Percentiles rank a stretch among this genome's conserved stretches.
Evolutionary conservation across 495 filamentous ascomycete species (phyloP).

Genomic region (Pyrenula massariospora): DNA sequence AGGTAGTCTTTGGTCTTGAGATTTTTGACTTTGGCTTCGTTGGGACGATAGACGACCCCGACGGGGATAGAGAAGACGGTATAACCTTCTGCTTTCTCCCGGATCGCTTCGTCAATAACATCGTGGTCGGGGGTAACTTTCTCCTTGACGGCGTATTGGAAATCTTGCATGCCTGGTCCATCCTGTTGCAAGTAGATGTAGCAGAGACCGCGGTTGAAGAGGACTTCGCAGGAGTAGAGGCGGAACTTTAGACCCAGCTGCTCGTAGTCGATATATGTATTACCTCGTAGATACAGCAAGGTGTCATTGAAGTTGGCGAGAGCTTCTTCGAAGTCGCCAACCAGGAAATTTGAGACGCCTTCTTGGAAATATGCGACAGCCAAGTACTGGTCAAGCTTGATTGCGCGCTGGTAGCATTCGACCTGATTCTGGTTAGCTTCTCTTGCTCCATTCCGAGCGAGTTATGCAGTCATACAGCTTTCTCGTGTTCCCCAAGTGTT

Average conservation of each 20-base stretch:
- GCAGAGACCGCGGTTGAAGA: conserved; percentile 96
- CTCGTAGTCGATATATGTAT: conserved; percentile 96
- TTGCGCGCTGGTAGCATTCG: conserved; percentile 84
- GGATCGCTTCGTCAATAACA: conserved; percentile 95
- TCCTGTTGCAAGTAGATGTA: conserved; percentile 95
- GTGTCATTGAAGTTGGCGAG: conserved; percentile 99
- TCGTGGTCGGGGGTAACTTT: conserved; percentile 91
- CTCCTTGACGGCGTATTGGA: conserved; percentile 87
- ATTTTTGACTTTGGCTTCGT: conserved; percentile 96
- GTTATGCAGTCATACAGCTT: conserved; percentile 62
- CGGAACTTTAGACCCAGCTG: conserved; percentile 94
- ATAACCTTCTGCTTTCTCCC: conserved; percentile 89
- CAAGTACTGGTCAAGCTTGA: conserved; percentile 83
- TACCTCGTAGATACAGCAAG: conserved; percentile 84
- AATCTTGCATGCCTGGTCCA: conserved; percentile 79
- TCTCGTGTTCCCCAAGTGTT: conserved; percentile 90
- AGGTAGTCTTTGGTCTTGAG: conserved; percentile 95
- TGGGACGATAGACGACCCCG: conserved; percentile 87
- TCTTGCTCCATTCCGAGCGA: conserved; percentile 2
- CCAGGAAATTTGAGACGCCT: conserved; percentile 94
- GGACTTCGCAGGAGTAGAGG: conserved; percentile 90
- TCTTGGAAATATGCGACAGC: conserved; percentile 98
- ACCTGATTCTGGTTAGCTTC: conserved; percentile 43
- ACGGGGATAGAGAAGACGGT: conserved; percentile 99
- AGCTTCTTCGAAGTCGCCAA: conserved; percentile 95